These are phyloP conservation scores for Phialophora macrospora DNA, from an alignment of 2,329 filamentous ascomycete genomes.

Conservation along the genomic window DNA sequence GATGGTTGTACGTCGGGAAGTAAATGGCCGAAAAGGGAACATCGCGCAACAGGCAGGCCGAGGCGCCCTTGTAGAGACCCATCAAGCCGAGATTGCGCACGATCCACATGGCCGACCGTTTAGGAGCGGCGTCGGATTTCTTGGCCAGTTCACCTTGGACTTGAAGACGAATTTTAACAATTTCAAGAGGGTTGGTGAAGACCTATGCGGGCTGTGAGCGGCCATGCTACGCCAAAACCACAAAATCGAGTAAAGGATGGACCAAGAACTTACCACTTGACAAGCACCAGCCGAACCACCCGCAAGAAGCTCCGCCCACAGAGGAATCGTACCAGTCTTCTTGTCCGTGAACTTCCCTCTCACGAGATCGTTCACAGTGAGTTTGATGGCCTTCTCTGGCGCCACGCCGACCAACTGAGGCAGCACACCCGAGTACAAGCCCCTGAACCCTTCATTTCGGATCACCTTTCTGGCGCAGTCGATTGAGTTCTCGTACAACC, in stretches of 20 bases:
- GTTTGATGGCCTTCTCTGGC: conserved; percentile 99
- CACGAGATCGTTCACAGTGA: conserved; percentile 95
- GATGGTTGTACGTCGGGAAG: conserved; percentile 93
- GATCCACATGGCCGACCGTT: conserved; percentile 96
- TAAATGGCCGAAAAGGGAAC: conserved; percentile 99
- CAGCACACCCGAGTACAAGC: conserved; percentile 91
- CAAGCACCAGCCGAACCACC: conserved; percentile 90
- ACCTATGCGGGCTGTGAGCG: conserved; percentile 60
- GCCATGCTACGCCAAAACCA: background rate
- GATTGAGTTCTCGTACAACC: conserved; percentile 94
- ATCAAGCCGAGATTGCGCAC: conserved; percentile 91
- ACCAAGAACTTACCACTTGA: conserved; percentile 79
- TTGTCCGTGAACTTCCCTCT: conserved; percentile 75
- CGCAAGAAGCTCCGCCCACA: conserved; percentile 76
- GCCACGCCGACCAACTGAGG: conserved; percentile 96
- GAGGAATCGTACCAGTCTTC: conserved; percentile 72
- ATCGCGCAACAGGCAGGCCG: conserved; percentile 90
- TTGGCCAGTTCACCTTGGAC: conserved; percentile 96
- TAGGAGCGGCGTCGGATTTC: conserved; percentile 77
- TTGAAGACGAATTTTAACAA: conserved; percentile 98
- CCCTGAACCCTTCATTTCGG: conserved; percentile 85
- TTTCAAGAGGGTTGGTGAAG: conserved; percentile 97
- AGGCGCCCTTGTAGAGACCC: conserved; percentile 95
- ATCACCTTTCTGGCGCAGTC: conserved; percentile 95
- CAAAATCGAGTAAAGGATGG: conserved; percentile 15